Percentiles rank a stretch among this genome's conserved stretches.
phyloP scores from a whole-genome alignment of 2,329 filamentous ascomycete genomes.

The Penicillium digitatum region DNA sequence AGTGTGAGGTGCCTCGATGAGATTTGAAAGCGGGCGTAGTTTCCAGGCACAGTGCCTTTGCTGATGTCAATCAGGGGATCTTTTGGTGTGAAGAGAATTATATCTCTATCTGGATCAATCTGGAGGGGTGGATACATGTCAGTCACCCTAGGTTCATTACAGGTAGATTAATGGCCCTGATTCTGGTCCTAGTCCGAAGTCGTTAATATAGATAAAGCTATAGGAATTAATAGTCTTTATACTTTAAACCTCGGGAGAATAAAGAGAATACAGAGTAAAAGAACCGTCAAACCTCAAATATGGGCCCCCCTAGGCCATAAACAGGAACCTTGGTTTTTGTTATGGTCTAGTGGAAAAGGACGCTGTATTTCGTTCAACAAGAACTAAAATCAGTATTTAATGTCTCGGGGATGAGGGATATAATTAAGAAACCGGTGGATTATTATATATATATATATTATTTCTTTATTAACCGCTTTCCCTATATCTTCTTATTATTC shows the following conservation, averaged over 20 bases:
- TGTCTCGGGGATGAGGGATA: too few species aligned
- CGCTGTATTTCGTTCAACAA: too few species aligned
- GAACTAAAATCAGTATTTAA: too few species aligned
- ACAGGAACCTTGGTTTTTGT: too few species aligned
- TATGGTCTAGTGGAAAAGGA: too few species aligned
- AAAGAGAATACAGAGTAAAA: too few species aligned
- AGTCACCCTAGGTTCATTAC: not conserved
- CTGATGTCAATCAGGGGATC: not conserved
- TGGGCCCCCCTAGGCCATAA: too few species aligned
- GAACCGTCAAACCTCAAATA: too few species aligned
- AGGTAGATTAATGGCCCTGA: not conserved
- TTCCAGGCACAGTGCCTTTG: not conserved
- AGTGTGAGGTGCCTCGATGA: not conserved
- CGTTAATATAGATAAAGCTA: not conserved
- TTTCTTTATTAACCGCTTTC: too few species aligned
- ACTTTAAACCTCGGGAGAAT: not conserved
- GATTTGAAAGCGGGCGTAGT: not conserved
- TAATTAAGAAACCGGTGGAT: too few species aligned
- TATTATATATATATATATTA: too few species aligned
- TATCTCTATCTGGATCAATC: conserved; percentile 2
- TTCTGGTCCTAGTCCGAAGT: not conserved
- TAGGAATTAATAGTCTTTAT: not conserved
- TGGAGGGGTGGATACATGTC: not conserved
- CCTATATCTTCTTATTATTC: too few species aligned
- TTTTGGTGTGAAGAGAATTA: not conserved